These are phyloP conservation scores for Cercospora canescens DNA, from an alignment of 2,329 filamentous ascomycete species.

Conservation along the genomic window DNA sequence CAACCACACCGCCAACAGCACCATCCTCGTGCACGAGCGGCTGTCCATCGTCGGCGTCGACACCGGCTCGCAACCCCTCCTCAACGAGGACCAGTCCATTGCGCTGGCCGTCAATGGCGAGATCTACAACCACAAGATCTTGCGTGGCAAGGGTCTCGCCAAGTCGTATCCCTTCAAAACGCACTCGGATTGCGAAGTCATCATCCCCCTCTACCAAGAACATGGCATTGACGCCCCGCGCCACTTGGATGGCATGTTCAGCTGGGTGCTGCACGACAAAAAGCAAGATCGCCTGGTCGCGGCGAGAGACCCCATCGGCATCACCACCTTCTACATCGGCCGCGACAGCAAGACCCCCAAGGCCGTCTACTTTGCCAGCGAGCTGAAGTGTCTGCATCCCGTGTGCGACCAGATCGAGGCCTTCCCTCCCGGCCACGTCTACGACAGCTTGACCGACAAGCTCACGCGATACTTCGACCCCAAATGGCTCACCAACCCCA, in stretches of 20 bases:
- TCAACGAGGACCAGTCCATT: slow-evolving; percentile 85
- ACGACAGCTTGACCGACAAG: slow-evolving; percentile 87
- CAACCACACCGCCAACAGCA: slow-evolving; percentile 85
- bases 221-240: slow-evolving; percentile 90
- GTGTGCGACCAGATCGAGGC: slow-evolving; percentile 94
- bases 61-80: slow-evolving; percentile 90
- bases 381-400: slow-evolving; percentile 88
- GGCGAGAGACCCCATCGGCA: slow-evolving; percentile 92
- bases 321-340: slow-evolving; percentile 97
- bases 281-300: slow-evolving; percentile 88
- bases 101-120: slow-evolving; percentile 97
- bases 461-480: slow-evolving; percentile 89
- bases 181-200: slow-evolving; percentile 96
- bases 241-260: slow-evolving; percentile 98
- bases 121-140: slow-evolving; percentile 98
- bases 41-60: slow-evolving; percentile 97
- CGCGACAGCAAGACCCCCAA: slow-evolving; percentile 78
- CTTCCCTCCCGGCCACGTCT: slow-evolving; percentile 94
- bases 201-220: slow-evolving; percentile 95
- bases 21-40: slow-evolving; percentile 96
- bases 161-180: slow-evolving; percentile 95
- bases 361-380: slow-evolving; percentile 92
- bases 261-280: slow-evolving; percentile 97
- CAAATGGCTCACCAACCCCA: slow-evolving; percentile 80
- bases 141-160: slow-evolving; percentile 78